phyloP scores from a whole-genome alignment of 2,329 filamentous ascomycete species.

The Pseudogymnoascus sp. region DNA sequence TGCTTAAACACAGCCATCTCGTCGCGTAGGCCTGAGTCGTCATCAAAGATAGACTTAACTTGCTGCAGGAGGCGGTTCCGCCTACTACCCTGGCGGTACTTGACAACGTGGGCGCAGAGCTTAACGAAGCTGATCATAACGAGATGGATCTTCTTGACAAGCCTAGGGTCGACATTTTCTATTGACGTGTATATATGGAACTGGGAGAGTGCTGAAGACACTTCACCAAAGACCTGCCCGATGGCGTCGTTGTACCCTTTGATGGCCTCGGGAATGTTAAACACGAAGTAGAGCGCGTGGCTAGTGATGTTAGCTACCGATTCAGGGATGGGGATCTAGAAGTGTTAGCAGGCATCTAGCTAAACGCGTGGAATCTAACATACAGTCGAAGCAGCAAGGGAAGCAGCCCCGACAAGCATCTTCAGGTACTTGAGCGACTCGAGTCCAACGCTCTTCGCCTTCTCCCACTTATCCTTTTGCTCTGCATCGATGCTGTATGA shows the following conservation, averaged over 20 bases:
- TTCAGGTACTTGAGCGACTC: constrained; percentile 23
- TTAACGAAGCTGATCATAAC: constrained; percentile 26
- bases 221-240: not conserved
- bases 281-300: not conserved
- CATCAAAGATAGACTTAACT: constrained; percentile 21
- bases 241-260: not conserved
- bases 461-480: constrained; percentile 19
- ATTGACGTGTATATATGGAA: not conserved
- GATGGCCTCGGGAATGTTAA: not conserved
- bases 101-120: constrained; percentile 25
- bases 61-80: constrained; percentile 18
- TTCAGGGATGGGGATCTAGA: not conserved
- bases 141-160: constrained; percentile 15
- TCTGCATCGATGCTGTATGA: constrained; percentile 12
- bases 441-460: constrained; percentile 22
- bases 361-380: constrained; percentile 3
- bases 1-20: constrained; percentile 21
- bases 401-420: constrained; percentile 21
- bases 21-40: constrained; percentile 19
- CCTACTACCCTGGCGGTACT: constrained; percentile 24
- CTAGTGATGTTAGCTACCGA: not conserved
- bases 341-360: not conserved
- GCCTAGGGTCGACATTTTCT: not conserved
- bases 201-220: not conserved
- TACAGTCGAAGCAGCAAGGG: constrained; percentile 20